A percentile compares a stretch with the other conserved stretches of the same genome.
Conservation (phyloP, 441 rosid species). For the Sinapis alba region DNA sequence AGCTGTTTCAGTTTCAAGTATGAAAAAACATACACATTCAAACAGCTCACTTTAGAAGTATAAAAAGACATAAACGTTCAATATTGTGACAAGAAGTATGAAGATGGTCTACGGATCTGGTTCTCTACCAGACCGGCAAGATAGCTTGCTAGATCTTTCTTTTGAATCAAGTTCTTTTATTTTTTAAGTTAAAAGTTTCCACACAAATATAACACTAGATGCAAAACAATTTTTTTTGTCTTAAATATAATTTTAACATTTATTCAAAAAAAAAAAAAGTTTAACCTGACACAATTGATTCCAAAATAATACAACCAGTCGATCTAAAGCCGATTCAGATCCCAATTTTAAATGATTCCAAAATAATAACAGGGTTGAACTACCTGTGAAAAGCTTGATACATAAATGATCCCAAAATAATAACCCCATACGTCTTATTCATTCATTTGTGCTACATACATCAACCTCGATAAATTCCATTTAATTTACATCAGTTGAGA, state of each 20-base stretch:
- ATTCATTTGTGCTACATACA: background rate
- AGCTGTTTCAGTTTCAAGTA: background rate
- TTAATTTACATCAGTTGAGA: background rate
- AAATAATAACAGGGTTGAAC: background rate
- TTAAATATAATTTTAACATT: no score
- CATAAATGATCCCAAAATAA: background rate
- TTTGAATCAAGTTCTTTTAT: no score
- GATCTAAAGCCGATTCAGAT: background rate
- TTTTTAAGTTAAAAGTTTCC: no score
- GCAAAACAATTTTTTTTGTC: no score
- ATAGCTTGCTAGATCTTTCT: no score
- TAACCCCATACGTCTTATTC: background rate
- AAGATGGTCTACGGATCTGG: no score
- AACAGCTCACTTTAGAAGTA: background rate
- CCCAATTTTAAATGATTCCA: background rate
- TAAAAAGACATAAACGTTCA: background rate
- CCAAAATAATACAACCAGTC: background rate
- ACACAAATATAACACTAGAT: no score
- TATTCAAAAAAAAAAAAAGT: no score
- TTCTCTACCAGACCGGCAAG: no score
- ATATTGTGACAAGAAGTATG: no score
- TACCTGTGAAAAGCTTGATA: background rate
- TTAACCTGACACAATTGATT: background rate
- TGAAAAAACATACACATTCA: background rate
- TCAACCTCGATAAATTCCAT: background rate